These are phyloP conservation scores for Basipetospora chlamydospora DNA, from an alignment of 2,329 filamentous ascomycete species.

Conservation along the genomic window DNA sequence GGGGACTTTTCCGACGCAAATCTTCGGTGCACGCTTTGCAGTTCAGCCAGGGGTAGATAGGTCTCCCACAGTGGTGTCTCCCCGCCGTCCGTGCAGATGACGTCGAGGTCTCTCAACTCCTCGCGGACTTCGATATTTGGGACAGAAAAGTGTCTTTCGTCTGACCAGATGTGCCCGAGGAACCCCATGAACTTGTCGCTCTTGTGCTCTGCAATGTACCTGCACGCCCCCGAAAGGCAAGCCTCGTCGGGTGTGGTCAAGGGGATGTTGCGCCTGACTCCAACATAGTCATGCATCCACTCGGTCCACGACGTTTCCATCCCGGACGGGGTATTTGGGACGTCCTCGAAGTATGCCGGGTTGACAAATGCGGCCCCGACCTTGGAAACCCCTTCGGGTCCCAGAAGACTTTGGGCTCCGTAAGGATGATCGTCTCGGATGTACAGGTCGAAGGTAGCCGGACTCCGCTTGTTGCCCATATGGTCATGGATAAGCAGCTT, in stretches of 20 bases:
- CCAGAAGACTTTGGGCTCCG: neutral
- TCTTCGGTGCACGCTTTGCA: neutral
- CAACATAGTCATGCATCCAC: neutral
- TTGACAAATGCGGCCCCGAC: neutral
- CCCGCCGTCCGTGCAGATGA: neutral
- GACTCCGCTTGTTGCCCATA: neutral
- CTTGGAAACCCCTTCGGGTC: neutral
- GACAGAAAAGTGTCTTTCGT: neutral
- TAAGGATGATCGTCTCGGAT: constrained; percentile 2
- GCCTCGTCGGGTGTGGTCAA: neutral
- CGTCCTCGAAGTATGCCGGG: neutral
- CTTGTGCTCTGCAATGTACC: neutral
- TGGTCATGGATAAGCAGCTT: neutral
- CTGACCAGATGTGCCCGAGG: neutral
- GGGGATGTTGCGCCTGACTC: neutral
- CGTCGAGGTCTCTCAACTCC: neutral
- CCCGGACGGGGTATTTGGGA: neutral
- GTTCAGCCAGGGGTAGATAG: neutral
- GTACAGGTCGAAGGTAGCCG: neutral
- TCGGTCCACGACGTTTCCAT: neutral
- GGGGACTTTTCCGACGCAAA: neutral
- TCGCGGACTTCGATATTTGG: neutral
- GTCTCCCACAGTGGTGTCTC: neutral
- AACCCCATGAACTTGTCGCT: neutral
- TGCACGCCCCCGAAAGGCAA: neutral